A percentile compares a stretch with the other conserved stretches of the same genome.
Evolutionary conservation across 805 yeast species (phyloP).

Genomic region (Nakazawaea holstii): DNA sequence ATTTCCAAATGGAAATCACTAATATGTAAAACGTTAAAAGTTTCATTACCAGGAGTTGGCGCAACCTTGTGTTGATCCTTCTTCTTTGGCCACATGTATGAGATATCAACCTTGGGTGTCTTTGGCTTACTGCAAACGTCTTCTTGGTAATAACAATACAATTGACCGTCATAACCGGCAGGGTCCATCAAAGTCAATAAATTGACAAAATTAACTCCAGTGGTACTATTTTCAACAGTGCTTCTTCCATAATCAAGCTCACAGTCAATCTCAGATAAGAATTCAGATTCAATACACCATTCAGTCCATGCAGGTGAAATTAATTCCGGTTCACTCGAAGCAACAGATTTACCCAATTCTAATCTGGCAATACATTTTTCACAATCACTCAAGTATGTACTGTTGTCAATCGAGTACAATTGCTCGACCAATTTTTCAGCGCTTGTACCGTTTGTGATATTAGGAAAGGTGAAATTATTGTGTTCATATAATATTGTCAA

Average conservation of each 20-base stretch:
- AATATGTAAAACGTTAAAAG: slow-evolving; percentile 58
- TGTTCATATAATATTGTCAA: no score
- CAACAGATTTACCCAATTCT: slow-evolving; percentile 30
- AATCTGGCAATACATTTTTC: slow-evolving; percentile 30
- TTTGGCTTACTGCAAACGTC: slow-evolving; percentile 49
- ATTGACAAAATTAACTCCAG: slow-evolving; percentile 45
- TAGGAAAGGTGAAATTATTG: not conserved
- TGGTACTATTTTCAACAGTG: slow-evolving; percentile 29
- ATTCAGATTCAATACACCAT: slow-evolving; percentile 37
- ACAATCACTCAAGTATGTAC: slow-evolving; percentile 20
- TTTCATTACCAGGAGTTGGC: slow-evolving; percentile 30
- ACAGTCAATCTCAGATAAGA: slow-evolving; percentile 22
- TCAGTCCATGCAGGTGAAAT: slow-evolving; percentile 32
- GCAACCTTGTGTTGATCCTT: slow-evolving; percentile 37
- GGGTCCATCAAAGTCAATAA: slow-evolving; percentile 48
- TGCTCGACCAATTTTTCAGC: not conserved
- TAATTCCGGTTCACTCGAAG: slow-evolving; percentile 33
- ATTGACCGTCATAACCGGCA: slow-evolving; percentile 47
- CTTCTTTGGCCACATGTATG: slow-evolving; percentile 38
- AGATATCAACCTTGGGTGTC: slow-evolving; percentile 42
- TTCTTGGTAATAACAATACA: slow-evolving; percentile 52
- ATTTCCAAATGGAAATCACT: slow-evolving; percentile 62
- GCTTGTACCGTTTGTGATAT: not conserved
- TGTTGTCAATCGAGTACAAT: slow-evolving; percentile 5
- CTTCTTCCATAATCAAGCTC: slow-evolving; percentile 27